Base-by-base conservation (phyloP, 1,139 yeast genomes). In the Kodamaea anthophila region DNA sequence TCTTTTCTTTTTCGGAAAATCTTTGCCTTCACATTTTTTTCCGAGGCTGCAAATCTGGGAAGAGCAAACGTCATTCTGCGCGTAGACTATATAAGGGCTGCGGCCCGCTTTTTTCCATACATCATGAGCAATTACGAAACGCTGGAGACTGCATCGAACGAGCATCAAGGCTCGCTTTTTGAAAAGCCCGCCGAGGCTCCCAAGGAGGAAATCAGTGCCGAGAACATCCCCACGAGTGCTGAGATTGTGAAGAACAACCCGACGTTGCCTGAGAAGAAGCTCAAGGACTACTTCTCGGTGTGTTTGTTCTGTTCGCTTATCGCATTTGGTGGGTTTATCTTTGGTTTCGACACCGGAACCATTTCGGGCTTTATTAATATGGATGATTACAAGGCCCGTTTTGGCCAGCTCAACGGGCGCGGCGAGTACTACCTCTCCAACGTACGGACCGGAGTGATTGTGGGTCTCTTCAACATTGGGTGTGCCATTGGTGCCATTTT, bases 341-440 rank as follows among this genome's bases (percentile, higher is more conserved):
- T 50, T 26, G 54, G 55, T 11, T 50, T 41, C 31, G 55, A 49
- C 32, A 50, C 54, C 21, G 55, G 53, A 32, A 50, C 55, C 23
- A 69, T 79, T 44, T 40, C 51, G 15, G 36, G 36, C 5, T 33
- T 33, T 26, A 28, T 33, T 16, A 50, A 50, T 35, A 45, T 50
- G 55, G 11, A 39, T n/a, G 52, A 50, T 29, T 50, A 34, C 29
- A 32, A 39, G 24, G 18, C 31, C 32, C 23, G 53, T 43, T 31
- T 50, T 38, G 40, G 53, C 36, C 30, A 49, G 39, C 26, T 39
- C 11, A 29, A 38, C 24, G 37, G 42, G 18, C 43, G 42, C 30
- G 36, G 48, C 31, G 37, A 38, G 2, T 33, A 53, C 41, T 46
- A 53, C 26, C 34, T 45, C 19, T 37, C 46, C 13, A 40, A 42